phyloP scores from a whole-genome alignment of 2,329 filamentous ascomycete species.

The Botrytis pseudocinerea region DNA sequence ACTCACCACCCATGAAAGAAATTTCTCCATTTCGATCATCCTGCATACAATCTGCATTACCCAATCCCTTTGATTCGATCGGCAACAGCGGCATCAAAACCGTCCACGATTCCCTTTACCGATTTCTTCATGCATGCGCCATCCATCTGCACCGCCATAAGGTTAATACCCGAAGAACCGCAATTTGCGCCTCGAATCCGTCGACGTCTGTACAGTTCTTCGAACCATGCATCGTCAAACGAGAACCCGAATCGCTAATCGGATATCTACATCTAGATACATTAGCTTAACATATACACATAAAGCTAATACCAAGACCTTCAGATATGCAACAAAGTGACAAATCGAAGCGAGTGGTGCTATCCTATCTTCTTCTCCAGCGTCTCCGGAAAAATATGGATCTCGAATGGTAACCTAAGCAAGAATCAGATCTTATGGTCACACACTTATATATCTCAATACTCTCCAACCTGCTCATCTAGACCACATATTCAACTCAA shows the following conservation, averaged over 20 bases:
- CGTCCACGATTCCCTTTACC: neutral
- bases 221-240: neutral
- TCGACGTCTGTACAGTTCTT: neutral
- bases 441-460: neutral
- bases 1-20: neutral
- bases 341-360: neutral
- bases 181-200: neutral
- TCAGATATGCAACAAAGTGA: conserved; percentile 1
- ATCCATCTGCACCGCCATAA: neutral
- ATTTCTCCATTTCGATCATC: neutral
- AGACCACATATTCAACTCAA: neutral
- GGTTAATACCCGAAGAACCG: neutral
- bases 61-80: neutral
- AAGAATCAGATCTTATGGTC: neutral
- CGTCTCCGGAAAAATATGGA: neutral
- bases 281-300: neutral
- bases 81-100: neutral
- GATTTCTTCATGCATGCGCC: neutral
- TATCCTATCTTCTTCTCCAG: neutral
- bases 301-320: neutral
- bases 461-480: neutral
- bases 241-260: neutral
- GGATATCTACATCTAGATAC: neutral
- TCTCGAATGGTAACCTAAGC: neutral
- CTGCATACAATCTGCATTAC: neutral